These are phyloP conservation scores for Petasospora rhodanensis DNA, from an alignment of 1,139 yeast genomes.

Conservation along the genomic window DNA sequence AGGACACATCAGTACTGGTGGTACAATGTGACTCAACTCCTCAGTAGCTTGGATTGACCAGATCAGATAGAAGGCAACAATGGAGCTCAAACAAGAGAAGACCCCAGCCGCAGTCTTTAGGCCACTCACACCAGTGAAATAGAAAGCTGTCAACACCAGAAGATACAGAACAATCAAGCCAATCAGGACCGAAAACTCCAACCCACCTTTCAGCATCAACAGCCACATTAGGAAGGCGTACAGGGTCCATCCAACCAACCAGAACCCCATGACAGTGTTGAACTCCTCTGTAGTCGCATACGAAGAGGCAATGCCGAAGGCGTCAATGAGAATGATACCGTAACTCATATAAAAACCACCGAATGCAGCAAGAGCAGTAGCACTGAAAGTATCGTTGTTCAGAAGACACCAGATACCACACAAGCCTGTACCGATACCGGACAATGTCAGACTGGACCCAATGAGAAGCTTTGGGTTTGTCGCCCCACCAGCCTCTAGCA, in stretches of 20 bases:
- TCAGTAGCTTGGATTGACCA: constrained; percentile 10
- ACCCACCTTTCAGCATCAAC: constrained; percentile 60
- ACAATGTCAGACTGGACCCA: constrained; percentile 50
- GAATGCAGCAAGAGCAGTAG: constrained; percentile 61
- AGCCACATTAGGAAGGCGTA: constrained; percentile 56
- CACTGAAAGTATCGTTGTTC: constrained; percentile 62
- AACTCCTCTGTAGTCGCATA: constrained; percentile 45
- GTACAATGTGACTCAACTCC: constrained; percentile 9
- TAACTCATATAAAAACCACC: constrained; percentile 76
- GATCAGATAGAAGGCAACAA: constrained; percentile 10
- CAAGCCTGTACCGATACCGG: constrained; percentile 60
- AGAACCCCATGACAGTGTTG: constrained; percentile 53
- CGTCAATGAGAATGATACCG: constrained; percentile 51
- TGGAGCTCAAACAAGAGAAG: constrained; percentile 43
- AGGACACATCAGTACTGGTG: constrained; percentile 13
- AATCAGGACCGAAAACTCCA: constrained; percentile 54
- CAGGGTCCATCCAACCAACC: constrained; percentile 60
- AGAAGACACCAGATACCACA: constrained; percentile 66
- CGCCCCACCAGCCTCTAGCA: constrained; percentile 51
- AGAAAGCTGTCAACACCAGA: constrained; percentile 51
- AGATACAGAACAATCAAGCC: constrained; percentile 47
- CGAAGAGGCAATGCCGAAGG: constrained; percentile 48
- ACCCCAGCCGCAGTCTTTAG: constrained; percentile 68
- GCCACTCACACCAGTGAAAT: constrained; percentile 42
- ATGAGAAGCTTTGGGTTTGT: constrained; percentile 43